Percentiles rank a stretch among this genome's conserved stretches.
Evolutionary conservation across 176 grass and related monocot species (phyloP).

Genomic region (Triticum turgidum): DNA sequence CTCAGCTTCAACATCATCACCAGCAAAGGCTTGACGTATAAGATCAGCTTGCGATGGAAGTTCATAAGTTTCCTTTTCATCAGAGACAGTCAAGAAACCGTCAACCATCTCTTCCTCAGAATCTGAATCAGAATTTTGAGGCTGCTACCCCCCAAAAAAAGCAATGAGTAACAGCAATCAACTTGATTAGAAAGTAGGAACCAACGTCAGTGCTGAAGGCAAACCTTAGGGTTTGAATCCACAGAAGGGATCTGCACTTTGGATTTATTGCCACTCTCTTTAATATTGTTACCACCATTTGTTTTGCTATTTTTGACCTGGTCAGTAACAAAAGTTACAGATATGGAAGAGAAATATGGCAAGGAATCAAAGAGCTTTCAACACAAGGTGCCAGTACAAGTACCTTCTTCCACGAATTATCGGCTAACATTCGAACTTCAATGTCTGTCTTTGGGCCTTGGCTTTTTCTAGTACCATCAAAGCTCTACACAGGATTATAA

Average conservation of each 20-base stretch:
- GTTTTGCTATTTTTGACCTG: slow-evolving; percentile 52
- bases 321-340: background rate
- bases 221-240: slow-evolving; percentile 45
- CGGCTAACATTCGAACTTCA: slow-evolving; percentile 87
- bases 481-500: slow-evolving; percentile 40
- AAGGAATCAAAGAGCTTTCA: background rate
- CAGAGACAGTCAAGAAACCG: slow-evolving; percentile 58
- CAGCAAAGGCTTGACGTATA: slow-evolving; percentile 84
- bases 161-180: slow-evolving; percentile 4
- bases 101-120: slow-evolving; percentile 91
- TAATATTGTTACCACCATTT: slow-evolving; percentile 31
- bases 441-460: slow-evolving; percentile 61
- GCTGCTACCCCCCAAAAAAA: slow-evolving; percentile 39
- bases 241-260: slow-evolving; percentile 27
- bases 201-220: background rate
- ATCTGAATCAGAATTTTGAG: slow-evolving; percentile 52
- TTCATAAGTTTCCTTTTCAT: slow-evolving; percentile 51
- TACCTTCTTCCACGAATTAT: slow-evolving; percentile 90
- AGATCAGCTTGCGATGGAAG: slow-evolving; percentile 82
- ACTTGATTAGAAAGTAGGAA: slow-evolving; percentile 31
- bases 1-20: slow-evolving; percentile 94
- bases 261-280: slow-evolving; percentile 17
- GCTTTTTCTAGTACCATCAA: slow-evolving; percentile 59
- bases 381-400: background rate
- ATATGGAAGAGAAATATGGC: background rate